Evolutionary conservation across 768 basidiomycete genomes (phyloP), one percentile per base, ranked within the genome.

Genomic region (Lactarius hatsudake): DNA sequence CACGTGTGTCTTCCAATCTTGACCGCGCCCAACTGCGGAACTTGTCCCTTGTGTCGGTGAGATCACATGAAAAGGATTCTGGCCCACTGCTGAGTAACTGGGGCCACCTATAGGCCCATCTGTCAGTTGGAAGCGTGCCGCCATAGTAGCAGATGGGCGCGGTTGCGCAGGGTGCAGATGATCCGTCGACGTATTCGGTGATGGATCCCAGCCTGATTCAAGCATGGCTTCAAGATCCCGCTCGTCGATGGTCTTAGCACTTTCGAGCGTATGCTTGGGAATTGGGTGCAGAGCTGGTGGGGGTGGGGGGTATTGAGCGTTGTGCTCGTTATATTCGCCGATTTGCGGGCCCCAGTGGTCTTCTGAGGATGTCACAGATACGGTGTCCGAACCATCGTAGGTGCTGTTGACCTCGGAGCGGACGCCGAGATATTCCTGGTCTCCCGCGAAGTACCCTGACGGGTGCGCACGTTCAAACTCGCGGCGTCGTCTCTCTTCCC

Each of bases 291-390:
- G 80, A 2, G 84, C 90, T n/a, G 87, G 81, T 13, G 95, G 94
- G 0, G 96, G 95, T 5, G 92, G 91, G 40, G 94, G 91, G 72
- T 88, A 95, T 72, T 87, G 84, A 34, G 79, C 69, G 75, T 85
- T 85, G 74, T 91, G 82, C 76, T 98, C 96, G 76, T 98, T 96
- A 78, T 98, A 98, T 57, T 86, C 93, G 13, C 96, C 96, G 63
- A 99, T 94, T 76, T 99, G 96, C 5, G 85, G 81, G 3, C 95
- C 94, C 95, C 96, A 99, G 40, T 94, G 89, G 74, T 98, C 96
- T 53, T 98, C 96, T 10, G 93, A 92, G 5, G 92, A 94, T 20
- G 86, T 80, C 64, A 95, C 78, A 12, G 94, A 96, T 56, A 86
- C 75, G 1, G 91, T 87, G 74, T 96, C 94, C 13, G 91, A 93